Evolutionary conservation across 148 eudicot species (phyloP), one percentile per base, ranked within the genome.

Genomic region (Vaccinium myrtillus): DNA sequence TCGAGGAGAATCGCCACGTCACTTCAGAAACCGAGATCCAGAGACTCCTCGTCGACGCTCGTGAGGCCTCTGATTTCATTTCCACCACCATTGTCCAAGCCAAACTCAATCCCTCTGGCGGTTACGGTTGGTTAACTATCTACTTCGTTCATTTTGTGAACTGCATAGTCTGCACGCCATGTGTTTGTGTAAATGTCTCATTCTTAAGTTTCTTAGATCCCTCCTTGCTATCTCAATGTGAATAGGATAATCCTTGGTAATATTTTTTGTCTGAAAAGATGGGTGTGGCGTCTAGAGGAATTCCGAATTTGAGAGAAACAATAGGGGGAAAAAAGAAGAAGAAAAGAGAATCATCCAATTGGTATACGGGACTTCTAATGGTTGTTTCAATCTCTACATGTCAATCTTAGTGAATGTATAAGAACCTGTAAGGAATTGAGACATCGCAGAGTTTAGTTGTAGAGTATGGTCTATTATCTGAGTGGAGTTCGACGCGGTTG

Each of bases 11-110:
- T 21, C 93, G 93, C 30, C 82, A 82, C 86, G 93, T 94, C 12
- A 75, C 86, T 46, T 91, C 95, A 27, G 89, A 92, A 30, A 39
- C 89, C 14, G 95, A 96, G 63, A 89, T 94, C 81, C 84, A 86
- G 77, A 86, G 81, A 54, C 97, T 91, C 15, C 78, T 96, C 36
- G 90, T 86, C 4, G 95, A 96, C 77, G 99, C 99, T 70, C 89
- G 87, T 32, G 94, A 93, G 85, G 98, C 99, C 32, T 87, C 94
- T 43, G 84, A 90, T 15, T 96, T 96, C 93, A 91, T 96, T 27
- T 87, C 94, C 69, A 94, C 87, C 88, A 93, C 90, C 93, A 89
- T 96, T 80, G 97, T 96, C 63, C 99, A 94, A 86, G 99, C 99
- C 78, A 92, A 91, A 83, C 98, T 92, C 89, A 94, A 89, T 65